Evolutionary conservation across 1,284 basidiomycete species (phyloP), one percentile per base, ranked within the genome.

Genomic region (Trichosporon inkin): DNA sequence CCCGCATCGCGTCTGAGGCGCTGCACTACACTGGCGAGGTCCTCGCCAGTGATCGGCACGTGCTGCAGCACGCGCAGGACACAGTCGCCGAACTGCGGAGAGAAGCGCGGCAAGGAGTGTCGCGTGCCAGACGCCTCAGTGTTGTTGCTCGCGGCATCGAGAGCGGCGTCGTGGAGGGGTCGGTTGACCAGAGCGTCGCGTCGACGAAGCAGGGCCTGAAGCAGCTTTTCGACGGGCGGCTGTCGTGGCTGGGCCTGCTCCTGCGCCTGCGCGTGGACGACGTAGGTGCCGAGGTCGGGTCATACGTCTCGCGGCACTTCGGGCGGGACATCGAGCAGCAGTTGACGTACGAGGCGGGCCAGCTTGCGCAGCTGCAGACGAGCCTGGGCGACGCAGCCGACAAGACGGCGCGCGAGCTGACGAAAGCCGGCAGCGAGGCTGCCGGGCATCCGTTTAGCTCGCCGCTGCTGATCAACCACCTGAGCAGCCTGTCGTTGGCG

Each of bases 311-410:
- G 40, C 77, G 77, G 40, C 74, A 80, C 1, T 90, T 88, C 84
- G 88, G 85, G 60, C 79, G 77, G 62, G 84, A 83, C 5, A 79
- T 92, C 11, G 86, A 90, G 70, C 80, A 81, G 63, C 81, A 90
- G 88, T 81, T 91, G 36, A 81, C 87, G 17, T 84, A 85, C 64
- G 85, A 89, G 64, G 82, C 86, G 1, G 90, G 88, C 14, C 80
- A 83, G 54, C 78, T 90, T n/a, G 75, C 83, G n/a, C 75, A 78
- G 28, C 70, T 84, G 2, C 87, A 89, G 74, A 64, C 75, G 3
- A 66, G 79, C 1, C 72, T 88, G 11, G 80, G 82, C 1, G 64
- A 68, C 20, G 74, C 80, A 28, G 82, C 83, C 3, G 80, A 82
- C 34, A 57, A 61, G n/a, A 71, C 65, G 7, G 65, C 74, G 13